phyloP scores from a whole-genome alignment of 768 basidiomycete species.

The Lentinula raphanica region DNA sequence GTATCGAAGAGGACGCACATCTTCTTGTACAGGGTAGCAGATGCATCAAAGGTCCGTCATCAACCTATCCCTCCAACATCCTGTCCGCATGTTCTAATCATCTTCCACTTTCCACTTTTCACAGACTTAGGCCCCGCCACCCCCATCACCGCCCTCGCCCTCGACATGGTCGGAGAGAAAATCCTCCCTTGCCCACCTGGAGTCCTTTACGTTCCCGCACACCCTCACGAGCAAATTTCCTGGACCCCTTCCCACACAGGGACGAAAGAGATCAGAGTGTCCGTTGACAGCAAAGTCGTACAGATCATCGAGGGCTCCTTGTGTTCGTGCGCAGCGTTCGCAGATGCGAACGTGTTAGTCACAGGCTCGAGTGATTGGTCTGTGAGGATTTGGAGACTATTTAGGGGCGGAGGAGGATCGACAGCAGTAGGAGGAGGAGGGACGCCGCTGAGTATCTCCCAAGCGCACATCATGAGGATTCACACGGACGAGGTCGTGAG shows the following conservation, averaged over 20 bases:
- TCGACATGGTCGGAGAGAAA: constrained; percentile 55
- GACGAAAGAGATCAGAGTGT: constrained; percentile 52
- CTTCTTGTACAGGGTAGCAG: constrained; percentile 53
- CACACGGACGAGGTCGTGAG: constrained; percentile 66
- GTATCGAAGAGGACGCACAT: constrained; percentile 81
- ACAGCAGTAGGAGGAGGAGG: constrained; percentile 19
- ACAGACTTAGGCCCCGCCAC: constrained; percentile 44
- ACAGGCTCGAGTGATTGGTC: constrained; percentile 79
- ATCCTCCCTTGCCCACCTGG: constrained; percentile 61
- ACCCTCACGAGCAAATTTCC: constrained; percentile 63
- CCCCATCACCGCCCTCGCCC: constrained; percentile 45
- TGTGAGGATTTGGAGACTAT: constrained; percentile 77
- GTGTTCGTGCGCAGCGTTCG: constrained; percentile 73
- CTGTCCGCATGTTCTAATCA: background rate
- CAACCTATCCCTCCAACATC: background rate
- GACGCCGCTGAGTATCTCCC: constrained; percentile 25
- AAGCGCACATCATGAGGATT: constrained; percentile 76
- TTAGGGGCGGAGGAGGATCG: constrained; percentile 32
- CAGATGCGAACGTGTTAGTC: constrained; percentile 65
- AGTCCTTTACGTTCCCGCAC: constrained; percentile 49
- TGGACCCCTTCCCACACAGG: constrained; percentile 50
- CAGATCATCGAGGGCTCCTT: constrained; percentile 74
- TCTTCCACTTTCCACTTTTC: no score
- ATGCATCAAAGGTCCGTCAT: constrained; percentile 47
- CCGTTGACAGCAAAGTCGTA: constrained; percentile 63